Evolutionary conservation across 768 basidiomycete species (phyloP).

Genomic region (Botryobasidium botryosum): DNA sequence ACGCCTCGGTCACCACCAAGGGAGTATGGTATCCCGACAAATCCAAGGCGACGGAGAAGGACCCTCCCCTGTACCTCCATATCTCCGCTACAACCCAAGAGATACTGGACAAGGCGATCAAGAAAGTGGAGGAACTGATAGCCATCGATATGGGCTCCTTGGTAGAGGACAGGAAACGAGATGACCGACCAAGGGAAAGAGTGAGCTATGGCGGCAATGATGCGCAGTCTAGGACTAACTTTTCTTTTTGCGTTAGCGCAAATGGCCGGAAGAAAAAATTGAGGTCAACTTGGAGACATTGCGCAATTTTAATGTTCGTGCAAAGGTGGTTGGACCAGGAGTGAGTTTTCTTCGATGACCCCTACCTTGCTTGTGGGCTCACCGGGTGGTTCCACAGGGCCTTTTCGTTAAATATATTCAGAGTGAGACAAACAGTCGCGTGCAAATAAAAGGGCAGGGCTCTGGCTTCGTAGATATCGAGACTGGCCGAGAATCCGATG

Average conservation of each 20-base stretch:
- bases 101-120: constrained; percentile 45
- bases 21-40: constrained; percentile 95
- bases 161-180: constrained; percentile 56
- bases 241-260: constrained; percentile 34
- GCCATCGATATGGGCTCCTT: constrained; percentile 60
- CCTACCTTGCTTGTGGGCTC: neutral
- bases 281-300: constrained; percentile 78
- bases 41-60: constrained; percentile 75
- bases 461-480: constrained; percentile 91
- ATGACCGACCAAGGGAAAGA: constrained; percentile 41
- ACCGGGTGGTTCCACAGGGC: constrained; percentile 33
- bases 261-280: constrained; percentile 97
- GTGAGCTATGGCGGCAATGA: constrained; percentile 24
- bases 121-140: constrained; percentile 58
- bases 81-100: constrained; percentile 63
- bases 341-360: constrained; percentile 27
- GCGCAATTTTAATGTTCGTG: constrained; percentile 92
- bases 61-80: constrained; percentile 88
- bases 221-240: constrained; percentile 1
- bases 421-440: constrained; percentile 84
- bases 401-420: constrained; percentile 98
- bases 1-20: constrained; percentile 82
- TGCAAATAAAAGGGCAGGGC: constrained; percentile 91
- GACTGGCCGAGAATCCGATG: constrained; percentile 73
- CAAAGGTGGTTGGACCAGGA: constrained; percentile 91